Conservation (phyloP, 805 yeast genomes). For the Zygotorulaspora danielsina region DNA sequence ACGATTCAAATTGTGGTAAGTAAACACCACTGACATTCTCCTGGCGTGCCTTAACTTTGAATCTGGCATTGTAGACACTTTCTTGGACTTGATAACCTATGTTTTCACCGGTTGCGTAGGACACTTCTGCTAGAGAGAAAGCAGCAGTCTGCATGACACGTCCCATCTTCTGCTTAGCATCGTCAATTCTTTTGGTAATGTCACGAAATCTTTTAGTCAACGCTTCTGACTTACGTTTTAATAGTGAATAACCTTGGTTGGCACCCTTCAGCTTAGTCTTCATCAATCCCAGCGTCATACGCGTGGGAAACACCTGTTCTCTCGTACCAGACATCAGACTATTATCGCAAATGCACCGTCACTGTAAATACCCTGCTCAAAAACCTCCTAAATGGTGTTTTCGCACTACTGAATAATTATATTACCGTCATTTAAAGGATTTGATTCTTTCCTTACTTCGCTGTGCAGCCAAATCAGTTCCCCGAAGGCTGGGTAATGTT, state of each 20-base stretch:
- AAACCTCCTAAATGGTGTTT: neutral
- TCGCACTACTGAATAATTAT: neutral
- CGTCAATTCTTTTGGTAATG: slow-evolving; percentile 89
- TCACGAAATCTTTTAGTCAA: slow-evolving; percentile 94
- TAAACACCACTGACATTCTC: slow-evolving; percentile 96
- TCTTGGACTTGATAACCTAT: slow-evolving; percentile 95
- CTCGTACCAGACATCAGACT: slow-evolving; percentile 43
- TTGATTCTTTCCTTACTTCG: neutral
- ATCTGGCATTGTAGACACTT: slow-evolving; percentile 84
- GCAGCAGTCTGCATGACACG: slow-evolving; percentile 98
- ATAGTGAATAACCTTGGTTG: slow-evolving; percentile 87
- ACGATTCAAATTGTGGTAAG: slow-evolving; percentile 87
- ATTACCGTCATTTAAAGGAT: neutral
- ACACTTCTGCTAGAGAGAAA: slow-evolving; percentile 92
- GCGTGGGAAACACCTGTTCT: slow-evolving; percentile 95
- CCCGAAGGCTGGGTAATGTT: neutral
- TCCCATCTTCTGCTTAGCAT: slow-evolving; percentile 95
- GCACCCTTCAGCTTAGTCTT: slow-evolving; percentile 96
- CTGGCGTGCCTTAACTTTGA: slow-evolving; percentile 84
- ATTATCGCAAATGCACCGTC: neutral
- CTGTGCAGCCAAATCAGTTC: slow-evolving; percentile 2
- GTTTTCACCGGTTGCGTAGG: slow-evolving; percentile 96
- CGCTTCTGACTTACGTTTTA: slow-evolving; percentile 96
- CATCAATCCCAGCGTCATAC: slow-evolving; percentile 95
- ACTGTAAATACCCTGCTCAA: neutral